These are phyloP conservation scores for Geotrichum bryndzae DNA, from an alignment of 1,139 yeast genomes.

Conservation along the genomic window DNA sequence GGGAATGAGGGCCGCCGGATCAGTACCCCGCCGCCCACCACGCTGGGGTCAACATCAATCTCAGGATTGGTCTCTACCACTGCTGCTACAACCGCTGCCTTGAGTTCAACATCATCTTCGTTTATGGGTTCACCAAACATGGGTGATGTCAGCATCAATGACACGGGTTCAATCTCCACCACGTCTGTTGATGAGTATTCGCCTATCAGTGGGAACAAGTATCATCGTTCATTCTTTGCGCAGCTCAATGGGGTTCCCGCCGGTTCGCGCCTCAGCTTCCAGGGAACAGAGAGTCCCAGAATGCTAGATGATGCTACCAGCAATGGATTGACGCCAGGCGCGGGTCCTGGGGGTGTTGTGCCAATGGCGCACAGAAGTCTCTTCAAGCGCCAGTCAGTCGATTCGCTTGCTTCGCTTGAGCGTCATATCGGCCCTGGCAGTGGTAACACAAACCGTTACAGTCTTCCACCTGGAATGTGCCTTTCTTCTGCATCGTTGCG, in stretches of 20 bases:
- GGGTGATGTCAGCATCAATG: background rate
- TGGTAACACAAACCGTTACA: slow-evolving; percentile 4
- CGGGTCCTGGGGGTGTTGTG: no score
- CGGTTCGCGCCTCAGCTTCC: slow-evolving; percentile 9
- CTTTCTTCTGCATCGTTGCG: background rate
- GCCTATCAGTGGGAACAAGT: background rate
- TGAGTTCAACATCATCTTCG: background rate
- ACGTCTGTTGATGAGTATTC: slow-evolving; percentile 9
- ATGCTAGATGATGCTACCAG: no score
- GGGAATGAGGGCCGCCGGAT: background rate
- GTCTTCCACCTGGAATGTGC: background rate
- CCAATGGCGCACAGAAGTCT: background rate
- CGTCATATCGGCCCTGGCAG: background rate
- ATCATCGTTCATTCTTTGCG: slow-evolving; percentile 1
- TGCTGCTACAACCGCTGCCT: no score
- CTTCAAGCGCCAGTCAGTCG: slow-evolving; percentile 3
- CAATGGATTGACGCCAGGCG: no score
- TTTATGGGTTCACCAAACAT: slow-evolving; percentile 7
- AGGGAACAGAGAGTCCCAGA: background rate
- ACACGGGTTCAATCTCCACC: slow-evolving; percentile 6
- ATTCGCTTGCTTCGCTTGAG: slow-evolving; percentile 1
- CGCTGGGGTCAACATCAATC: slow-evolving; percentile 1
- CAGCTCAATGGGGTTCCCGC: background rate
- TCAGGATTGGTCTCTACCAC: no score
- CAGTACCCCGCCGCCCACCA: background rate